Base-by-base conservation (phyloP, 176 grass and related monocot species). In the Phragmites australis region DNA sequence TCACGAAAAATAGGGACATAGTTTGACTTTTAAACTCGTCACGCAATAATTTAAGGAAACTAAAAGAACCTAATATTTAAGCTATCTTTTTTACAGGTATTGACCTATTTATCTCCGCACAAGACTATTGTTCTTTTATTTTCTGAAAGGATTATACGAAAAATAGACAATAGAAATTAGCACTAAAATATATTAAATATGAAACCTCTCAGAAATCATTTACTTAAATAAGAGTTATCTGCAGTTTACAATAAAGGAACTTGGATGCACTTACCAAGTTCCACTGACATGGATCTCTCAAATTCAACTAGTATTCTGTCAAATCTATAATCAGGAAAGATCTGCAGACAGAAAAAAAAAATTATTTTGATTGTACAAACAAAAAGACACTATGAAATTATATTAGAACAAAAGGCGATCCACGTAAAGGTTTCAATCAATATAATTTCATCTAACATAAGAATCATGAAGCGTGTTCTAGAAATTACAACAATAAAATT, bases 301-400 rank as follows among this genome's bases (percentile, higher is more conserved):
- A 97, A 97, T 87, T 97, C 89, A 73, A n/a, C 56, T 48, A 97
- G 69, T 83, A 97, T 76, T 25, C 83, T 85, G 17, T 94, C 88
- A 87, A 97, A 97, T 82, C 88, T 92, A 85, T 92, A 97, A 87
- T 94, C 90, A 55, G 94, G 89, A 87, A 89, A 97, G 44, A 92
- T 71, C 92, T 94, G 94, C 91, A 82, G 83, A 86, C 44, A 75
- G 80, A 87, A 88, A 83, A 23, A 26, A 72, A 15, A 59, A n/a
- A n/a, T n/a, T n/a, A n/a, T 54, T 90, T 72, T 19, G 10, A 77
- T 67, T 80, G 40, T 40, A 79, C 19, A 15, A 81, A 77, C 14
- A 27, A 78, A 55, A 27, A 78, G 15, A 56, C 48, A 48, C 4
- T 65, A 74, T 54, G 30, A 65, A 64, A 47, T 25, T 64, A 55